phyloP scores from a whole-genome alignment of 306 rosid genomes.

The Citrullus amarus region DNA sequence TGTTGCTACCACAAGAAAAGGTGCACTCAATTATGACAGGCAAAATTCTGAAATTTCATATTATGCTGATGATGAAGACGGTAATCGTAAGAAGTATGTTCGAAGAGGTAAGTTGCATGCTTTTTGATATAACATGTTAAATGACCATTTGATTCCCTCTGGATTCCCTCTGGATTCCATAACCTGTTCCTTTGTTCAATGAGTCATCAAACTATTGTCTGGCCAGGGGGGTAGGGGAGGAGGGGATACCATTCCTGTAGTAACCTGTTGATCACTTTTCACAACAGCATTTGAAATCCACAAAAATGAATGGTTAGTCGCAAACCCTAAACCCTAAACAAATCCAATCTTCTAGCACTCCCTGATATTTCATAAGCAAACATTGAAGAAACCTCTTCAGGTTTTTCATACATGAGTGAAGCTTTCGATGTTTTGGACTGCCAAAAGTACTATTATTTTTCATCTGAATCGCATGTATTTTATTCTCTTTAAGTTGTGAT shows the following conservation, averaged over 20 bases:
- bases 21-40: slow-evolving; percentile 50
- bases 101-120: slow-evolving; percentile 57
- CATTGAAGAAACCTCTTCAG: neutral
- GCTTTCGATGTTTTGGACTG: neutral
- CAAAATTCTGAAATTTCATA: slow-evolving; percentile 84
- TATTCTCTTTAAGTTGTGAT: neutral
- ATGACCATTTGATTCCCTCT: neutral
- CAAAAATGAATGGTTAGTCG: neutral
- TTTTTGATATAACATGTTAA: neutral
- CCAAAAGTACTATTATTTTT: neutral
- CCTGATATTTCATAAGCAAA: neutral
- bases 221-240: neutral
- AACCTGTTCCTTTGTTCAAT: neutral
- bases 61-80: slow-evolving; percentile 95
- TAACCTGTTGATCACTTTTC: neutral
- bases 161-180: neutral
- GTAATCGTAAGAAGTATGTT: slow-evolving; percentile 59
- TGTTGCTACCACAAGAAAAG: slow-evolving; percentile 92
- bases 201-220: neutral
- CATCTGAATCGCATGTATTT: neutral
- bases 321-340: neutral
- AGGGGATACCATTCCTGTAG: neutral
- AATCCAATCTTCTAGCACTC: neutral
- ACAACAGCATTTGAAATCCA: neutral
- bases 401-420: neutral